Base-by-base conservation (phyloP, 768 basidiomycete genomes). In the Jaapia argillacea region DNA sequence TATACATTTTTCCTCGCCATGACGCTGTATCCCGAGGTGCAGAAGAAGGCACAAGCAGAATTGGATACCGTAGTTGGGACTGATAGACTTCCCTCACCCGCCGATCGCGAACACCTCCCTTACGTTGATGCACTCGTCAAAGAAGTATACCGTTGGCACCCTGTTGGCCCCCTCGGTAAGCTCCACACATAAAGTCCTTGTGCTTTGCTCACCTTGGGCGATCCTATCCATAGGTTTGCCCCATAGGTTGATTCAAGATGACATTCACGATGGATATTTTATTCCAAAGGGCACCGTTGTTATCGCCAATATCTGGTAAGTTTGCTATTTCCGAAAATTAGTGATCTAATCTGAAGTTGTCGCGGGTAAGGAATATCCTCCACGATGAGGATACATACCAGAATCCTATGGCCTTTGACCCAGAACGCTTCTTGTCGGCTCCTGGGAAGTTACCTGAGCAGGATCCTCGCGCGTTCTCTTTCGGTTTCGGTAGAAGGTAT, bases 401-500 rank as follows among this genome's bases (percentile, higher is more conserved):
- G 4, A 45, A 52, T 6, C 61, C 62, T 2, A 48, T 43, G 26
- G 33, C 25, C 6, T 49, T 51, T 38, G 47, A 49, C 13, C 52
- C 52, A 23, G 46, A 50, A 26, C 45, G 48, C 23, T 54, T 51
- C 43, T 40, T 58, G 26, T 52, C 53, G 22, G 45, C 48, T n/a
- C n/a, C 24, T 18, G 46, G 51, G 43, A 5, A 42, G 45, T 6
- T 41, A 41, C 39, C 51, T 26, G 45, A 52, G 45, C 46, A 53
- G 23, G 45, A 51, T 20, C 56, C 80, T 46, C 74, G 74, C 43
- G 67, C 67, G 39, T 55, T 78, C 38, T 78, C 74, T 51, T 85
- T 83, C 59, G 82, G 82, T 5, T 85, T 82, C 53, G 82, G 82
- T 39, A 66, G 82, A 60, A 72, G 82, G 72, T 70, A 46, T 47